Base-by-base conservation (phyloP, 768 basidiomycete genomes). In the Piloderma croceum region DNA sequence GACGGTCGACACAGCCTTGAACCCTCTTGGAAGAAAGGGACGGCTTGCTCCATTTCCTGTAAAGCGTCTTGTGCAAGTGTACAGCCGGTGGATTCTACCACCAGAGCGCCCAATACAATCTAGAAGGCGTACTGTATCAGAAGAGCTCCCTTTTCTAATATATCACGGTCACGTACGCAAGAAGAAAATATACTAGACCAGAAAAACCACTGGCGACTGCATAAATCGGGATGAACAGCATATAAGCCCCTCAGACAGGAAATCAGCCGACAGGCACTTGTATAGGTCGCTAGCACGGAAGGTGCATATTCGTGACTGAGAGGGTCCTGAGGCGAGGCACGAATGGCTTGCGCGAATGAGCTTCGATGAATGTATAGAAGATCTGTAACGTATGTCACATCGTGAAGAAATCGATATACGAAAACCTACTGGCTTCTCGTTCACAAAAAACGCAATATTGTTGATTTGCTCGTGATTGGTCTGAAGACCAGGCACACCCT, bases 161-260 rank as follows among this genome's bases (percentile, higher is more conserved):
- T 15, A 27, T 7, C 4, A 11, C 25, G 22, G 32, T 35, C 11
- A 64, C 69, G 36, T 48, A 76, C 75, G 40, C 72, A 72, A 13
- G 75, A 61, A 3, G 72, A 70, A 43, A 71, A 75, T 33, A 71
- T 52, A 1, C 60, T 60, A 1, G 72, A 69, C 75, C 76, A 77
- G 52, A 75, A 74, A 48, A 65, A 73, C 71, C 74, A 76, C 7
- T 60, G 52, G 27, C 56, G 49, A 19, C 62, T 51, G 6, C 62
- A 53, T 3, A 59, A 52, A 9, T 39, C 47, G 9, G 64, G 65
- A 49, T 71, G 65, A 18, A 60, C 52, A 6, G 41, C 41, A 37
- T 65, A 70, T 22, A 76, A 41, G 10, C 58, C 58, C 35, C 54
- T 53, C 36, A 75, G 51, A 36, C 64, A 61, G 9, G 62, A 56